These are phyloP conservation scores for Neospermospora avenae DNA, from an alignment of 2,329 filamentous ascomycete genomes.

Conservation along the genomic window DNA sequence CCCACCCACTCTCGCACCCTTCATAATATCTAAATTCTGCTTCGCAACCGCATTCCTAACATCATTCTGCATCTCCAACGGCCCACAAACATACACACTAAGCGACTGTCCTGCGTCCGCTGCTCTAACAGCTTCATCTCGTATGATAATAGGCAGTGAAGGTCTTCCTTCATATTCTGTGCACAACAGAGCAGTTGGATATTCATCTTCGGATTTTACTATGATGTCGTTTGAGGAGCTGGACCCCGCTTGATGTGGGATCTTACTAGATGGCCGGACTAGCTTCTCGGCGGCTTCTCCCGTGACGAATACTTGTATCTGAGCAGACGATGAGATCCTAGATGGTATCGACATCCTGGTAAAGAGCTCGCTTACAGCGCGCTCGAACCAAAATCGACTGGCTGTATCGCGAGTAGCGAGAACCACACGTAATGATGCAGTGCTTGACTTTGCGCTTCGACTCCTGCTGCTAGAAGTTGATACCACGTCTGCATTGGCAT, in stretches of 20 bases:
- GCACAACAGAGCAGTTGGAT: not conserved
- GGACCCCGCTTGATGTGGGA: not conserved
- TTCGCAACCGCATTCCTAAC: not conserved
- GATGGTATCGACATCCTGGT: conserved; percentile 14
- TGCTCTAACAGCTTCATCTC: not conserved
- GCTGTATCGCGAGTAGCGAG: conserved; percentile 38
- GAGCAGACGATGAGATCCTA: not conserved
- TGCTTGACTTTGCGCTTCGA: not conserved
- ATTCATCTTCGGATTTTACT: not conserved
- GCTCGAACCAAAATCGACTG: conserved; percentile 38
- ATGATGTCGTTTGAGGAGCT: not conserved
- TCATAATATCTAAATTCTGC: not conserved
- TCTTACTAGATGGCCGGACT: not conserved
- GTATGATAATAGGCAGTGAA: not conserved
- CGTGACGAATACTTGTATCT: not conserved
- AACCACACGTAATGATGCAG: conserved; percentile 31
- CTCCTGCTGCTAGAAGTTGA: not conserved
- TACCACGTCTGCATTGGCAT: not conserved
- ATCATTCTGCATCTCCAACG: not conserved
- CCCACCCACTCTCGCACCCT: not conserved
- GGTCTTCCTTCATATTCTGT: not conserved
- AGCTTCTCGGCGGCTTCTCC: not conserved
- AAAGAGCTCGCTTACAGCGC: conserved; percentile 33
- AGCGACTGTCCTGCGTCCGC: not conserved
- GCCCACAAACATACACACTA: not conserved